Conservation (phyloP, 2,329 filamentous ascomycete genomes). For the Mollisiaceae sp. region DNA sequence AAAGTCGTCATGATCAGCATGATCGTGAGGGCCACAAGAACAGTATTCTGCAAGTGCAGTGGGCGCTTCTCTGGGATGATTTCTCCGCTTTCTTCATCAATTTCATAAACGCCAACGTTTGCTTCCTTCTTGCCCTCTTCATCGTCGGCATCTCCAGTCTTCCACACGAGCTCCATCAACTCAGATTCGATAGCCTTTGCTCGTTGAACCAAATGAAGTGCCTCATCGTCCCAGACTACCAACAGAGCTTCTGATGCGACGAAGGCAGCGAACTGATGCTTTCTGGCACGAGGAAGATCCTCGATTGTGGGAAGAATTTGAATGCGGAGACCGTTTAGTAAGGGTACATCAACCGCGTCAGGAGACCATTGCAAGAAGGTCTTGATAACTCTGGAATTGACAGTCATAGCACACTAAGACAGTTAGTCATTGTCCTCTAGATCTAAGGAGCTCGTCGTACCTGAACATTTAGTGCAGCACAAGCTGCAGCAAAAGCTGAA, state of each 20-base stretch:
- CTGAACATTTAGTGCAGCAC: conserved; percentile 72
- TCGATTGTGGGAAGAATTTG: conserved; percentile 76
- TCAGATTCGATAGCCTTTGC: conserved; percentile 77
- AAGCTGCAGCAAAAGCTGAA: conserved; percentile 68
- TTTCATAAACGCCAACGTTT: conserved; percentile 56
- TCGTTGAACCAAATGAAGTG: conserved; percentile 70
- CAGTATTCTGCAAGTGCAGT: conserved; percentile 71
- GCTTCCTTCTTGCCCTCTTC: conserved; percentile 60
- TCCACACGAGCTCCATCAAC: conserved; percentile 80
- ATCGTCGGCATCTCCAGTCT: conserved; percentile 58
- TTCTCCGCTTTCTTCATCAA: conserved; percentile 76
- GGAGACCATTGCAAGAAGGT: conserved; percentile 77
- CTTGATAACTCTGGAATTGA: conserved; percentile 80
- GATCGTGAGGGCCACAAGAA: conserved; percentile 70
- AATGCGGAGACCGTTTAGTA: conserved; percentile 77
- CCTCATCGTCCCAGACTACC: conserved; percentile 83
- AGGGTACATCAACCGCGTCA: conserved; percentile 73
- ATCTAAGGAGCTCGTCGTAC: conserved; percentile 48
- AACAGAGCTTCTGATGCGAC: conserved; percentile 72
- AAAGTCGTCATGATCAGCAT: conserved; percentile 68
- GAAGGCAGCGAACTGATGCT: conserved; percentile 82
- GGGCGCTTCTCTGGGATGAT: conserved; percentile 67
- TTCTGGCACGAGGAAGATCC: conserved; percentile 72
- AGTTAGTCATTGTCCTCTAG: conserved; percentile 28
- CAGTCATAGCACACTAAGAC: conserved; percentile 74